Evolutionary conservation across 192 early-diverging fungal genomes (phyloP), one percentile per base, ranked within the genome.

Genomic region (Coemansia umbellata): DNA sequence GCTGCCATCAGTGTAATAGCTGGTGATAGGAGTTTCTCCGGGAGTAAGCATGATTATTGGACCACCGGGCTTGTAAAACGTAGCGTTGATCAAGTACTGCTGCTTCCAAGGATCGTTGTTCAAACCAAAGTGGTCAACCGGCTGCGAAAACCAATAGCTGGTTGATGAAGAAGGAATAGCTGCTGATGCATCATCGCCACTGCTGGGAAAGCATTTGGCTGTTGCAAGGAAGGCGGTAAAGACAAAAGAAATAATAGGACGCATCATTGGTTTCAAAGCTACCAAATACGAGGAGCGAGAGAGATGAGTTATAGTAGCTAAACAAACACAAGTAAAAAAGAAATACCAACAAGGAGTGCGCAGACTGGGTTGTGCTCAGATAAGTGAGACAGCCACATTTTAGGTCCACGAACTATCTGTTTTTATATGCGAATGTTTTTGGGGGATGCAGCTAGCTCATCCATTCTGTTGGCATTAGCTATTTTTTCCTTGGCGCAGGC

Each of bases 41-140:
- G 69, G 69, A 13, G 55, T 62, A 19, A 58, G 53, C 37, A 71
- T 32, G 47, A 47, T 51, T 2, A 72, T 63, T 5, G 69, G 69
- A 2, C 69, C 69, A 2, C 69, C 69, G 4, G 57, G 56, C 31
- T 64, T 53, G 57, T 72, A 72, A 24, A 55, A 64, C 11, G 60
- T 72, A 5, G 62, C 69, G 21, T 72, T 72, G 27, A 72, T 26
- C 30, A 55, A 19, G 9, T 64, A 72, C 31, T 47, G 61, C 53
- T 72, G 69, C 18, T 41, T 27, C 51, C 62, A 72, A 10, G 60
- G 43, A 27, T 49, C 30, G 49, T 37, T 27, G 36, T 62, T 62
- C 13, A 64, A 24, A 3, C 61, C 61, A 21, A 63, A 56, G 33
- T 72, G 69, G 15, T 72, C 69, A 23, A 72, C 31, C 3, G 50